Percentiles rank a stretch among this genome's conserved stretches.
These are phyloP conservation scores for Trichaptum fuscoviolaceum DNA, from an alignment of 768 basidiomycete species.

Conservation along the genomic window DNA sequence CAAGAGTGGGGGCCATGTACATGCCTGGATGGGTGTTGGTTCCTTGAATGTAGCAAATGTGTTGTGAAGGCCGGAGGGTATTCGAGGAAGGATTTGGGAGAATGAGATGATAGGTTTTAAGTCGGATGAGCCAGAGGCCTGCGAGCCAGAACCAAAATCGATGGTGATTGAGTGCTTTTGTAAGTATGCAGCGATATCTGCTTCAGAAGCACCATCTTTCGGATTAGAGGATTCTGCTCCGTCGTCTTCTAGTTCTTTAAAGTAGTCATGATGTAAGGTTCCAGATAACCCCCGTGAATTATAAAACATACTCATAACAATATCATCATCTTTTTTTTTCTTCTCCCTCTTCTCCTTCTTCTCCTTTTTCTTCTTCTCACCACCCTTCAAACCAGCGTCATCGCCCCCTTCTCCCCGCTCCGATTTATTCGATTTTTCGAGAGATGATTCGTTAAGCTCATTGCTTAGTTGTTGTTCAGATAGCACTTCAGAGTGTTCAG, in stretches of 20 bases:
- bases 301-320: too few species aligned
- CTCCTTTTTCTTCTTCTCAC: background rate
- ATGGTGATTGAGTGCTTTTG: slow-evolving; percentile 70
- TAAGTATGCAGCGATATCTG: slow-evolving; percentile 61
- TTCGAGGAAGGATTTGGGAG: slow-evolving; percentile 46
- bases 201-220: background rate
- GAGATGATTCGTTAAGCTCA: background rate
- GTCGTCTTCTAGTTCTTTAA: background rate
- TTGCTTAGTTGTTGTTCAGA: background rate
- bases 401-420: background rate
- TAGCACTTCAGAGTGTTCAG: slow-evolving; percentile 1
- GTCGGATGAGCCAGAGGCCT: slow-evolving; percentile 37
- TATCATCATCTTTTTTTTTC: background rate
- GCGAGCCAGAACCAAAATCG: slow-evolving; percentile 43
- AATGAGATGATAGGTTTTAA: slow-evolving; percentile 72
- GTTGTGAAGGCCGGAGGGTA: slow-evolving; percentile 55
- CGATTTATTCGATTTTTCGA: background rate
- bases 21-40: slow-evolving; percentile 94
- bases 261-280: background rate
- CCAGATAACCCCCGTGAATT: background rate
- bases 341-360: background rate
- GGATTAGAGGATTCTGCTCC: background rate
- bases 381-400: background rate
- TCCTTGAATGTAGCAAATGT: slow-evolving; percentile 72
- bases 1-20: slow-evolving; percentile 88